phyloP scores from a whole-genome alignment of 768 basidiomycete genomes.

The Leucogyrophana mollusca region DNA sequence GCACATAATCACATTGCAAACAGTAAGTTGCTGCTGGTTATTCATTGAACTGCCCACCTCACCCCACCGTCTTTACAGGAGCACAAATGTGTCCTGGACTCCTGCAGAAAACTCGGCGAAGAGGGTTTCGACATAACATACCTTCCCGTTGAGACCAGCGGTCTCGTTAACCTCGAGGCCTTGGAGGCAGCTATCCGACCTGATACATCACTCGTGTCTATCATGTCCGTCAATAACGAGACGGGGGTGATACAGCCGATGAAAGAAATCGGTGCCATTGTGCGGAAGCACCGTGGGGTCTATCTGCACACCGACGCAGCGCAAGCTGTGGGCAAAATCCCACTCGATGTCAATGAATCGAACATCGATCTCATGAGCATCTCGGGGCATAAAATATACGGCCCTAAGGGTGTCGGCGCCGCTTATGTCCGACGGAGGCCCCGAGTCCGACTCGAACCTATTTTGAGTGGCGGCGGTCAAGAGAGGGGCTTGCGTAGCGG shows the following conservation, averaged over 20 bases:
- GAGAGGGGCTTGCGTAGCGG: slow-evolving; percentile 94
- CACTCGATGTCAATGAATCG: slow-evolving; percentile 90
- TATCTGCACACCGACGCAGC: slow-evolving; percentile 98
- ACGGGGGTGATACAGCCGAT: slow-evolving; percentile 98
- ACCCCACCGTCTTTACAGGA: slow-evolving; percentile 51
- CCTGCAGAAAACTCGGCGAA: slow-evolving; percentile 91
- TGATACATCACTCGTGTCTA: slow-evolving; percentile 90
- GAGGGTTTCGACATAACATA: slow-evolving; percentile 99
- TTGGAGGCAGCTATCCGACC: slow-evolving; percentile 89
- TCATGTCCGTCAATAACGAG: slow-evolving; percentile 99
- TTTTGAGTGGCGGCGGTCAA: slow-evolving; percentile 95
- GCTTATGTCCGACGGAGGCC: slow-evolving; percentile 92
- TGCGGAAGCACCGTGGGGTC: slow-evolving; percentile 84
- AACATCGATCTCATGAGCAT: slow-evolving; percentile 96
- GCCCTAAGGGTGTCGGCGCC: slow-evolving; percentile 95
- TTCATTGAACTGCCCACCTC: neutral
- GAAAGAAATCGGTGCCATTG: slow-evolving; percentile 87
- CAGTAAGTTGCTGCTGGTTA: slow-evolving; percentile 47
- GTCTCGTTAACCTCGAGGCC: slow-evolving; percentile 72
- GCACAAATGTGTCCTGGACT: slow-evolving; percentile 99
- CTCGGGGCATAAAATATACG: slow-evolving; percentile 97
- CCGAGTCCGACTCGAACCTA: slow-evolving; percentile 90
- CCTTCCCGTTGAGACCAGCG: slow-evolving; percentile 88
- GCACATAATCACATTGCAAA: slow-evolving; percentile 94
- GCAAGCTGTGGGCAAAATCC: slow-evolving; percentile 91